A percentile compares a stretch with the other conserved stretches of the same genome.
These are phyloP conservation scores for Lathyrus sativus DNA, from an alignment of 306 rosid genomes.

Conservation along the genomic window DNA sequence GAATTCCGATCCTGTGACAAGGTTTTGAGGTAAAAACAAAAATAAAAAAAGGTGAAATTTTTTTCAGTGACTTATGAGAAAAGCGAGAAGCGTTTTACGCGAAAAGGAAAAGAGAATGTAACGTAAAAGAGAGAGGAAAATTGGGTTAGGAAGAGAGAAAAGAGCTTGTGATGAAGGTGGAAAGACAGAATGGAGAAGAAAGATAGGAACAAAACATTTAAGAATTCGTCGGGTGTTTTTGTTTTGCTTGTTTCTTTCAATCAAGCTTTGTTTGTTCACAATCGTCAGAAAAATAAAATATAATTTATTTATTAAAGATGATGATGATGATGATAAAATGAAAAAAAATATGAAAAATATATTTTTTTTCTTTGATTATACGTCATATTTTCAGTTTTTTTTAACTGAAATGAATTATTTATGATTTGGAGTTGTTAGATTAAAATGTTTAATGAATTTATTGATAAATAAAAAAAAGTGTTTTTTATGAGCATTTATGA, in stretches of 20 bases:
- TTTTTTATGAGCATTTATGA: too few species aligned
- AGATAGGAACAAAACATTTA: constrained; percentile 7
- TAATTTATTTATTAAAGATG: background rate
- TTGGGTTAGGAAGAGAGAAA: constrained; percentile 25
- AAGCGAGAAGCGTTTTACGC: constrained; percentile 45
- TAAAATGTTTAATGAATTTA: background rate
- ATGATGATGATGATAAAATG: constrained; percentile 6
- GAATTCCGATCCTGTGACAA: constrained; percentile 31
- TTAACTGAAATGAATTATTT: background rate
- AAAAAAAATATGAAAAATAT: background rate
- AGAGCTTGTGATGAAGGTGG: constrained; percentile 42
- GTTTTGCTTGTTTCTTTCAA: constrained; percentile 46
- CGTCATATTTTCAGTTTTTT: background rate
- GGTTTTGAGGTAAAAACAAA: constrained; percentile 36
- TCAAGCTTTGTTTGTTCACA: constrained; percentile 41
- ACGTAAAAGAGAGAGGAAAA: constrained; percentile 15
- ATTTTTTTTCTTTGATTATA: background rate
- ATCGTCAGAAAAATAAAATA: background rate
- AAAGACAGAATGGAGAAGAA: constrained; percentile 32
- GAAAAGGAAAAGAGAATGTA: constrained; percentile 38
- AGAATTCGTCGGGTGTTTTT: constrained; percentile 27
- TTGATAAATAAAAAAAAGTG: too few species aligned
- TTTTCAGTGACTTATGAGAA: constrained; percentile 44
- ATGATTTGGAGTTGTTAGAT: background rate
- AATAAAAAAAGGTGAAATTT: constrained; percentile 13